A percentile compares a stretch with the other conserved stretches of the same genome.
Conservation (phyloP, 2,329 filamentous ascomycete species). For the Grosmannia clavigera region DNA sequence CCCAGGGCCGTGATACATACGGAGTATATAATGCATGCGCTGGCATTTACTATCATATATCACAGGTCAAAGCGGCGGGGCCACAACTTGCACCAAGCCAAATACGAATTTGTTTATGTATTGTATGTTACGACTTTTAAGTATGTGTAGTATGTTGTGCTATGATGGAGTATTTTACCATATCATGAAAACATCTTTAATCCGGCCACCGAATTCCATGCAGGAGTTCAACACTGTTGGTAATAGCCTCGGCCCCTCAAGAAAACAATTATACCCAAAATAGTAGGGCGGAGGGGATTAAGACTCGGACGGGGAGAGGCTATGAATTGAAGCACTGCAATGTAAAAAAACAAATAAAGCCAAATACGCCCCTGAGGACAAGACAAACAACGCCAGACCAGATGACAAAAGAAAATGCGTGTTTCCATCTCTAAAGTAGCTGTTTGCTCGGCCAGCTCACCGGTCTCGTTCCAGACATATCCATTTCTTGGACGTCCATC, state of each 20-base stretch:
- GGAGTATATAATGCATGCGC: too few species aligned
- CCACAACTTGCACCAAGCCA: neutral
- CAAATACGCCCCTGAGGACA: neutral
- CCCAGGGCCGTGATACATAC: too few species aligned
- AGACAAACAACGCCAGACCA: neutral
- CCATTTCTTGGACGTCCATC: neutral
- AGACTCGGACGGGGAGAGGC: neutral
- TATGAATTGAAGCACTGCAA: neutral
- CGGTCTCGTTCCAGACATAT: neutral
- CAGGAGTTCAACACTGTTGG: neutral
- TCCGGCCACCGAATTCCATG: neutral
- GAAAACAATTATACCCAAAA: neutral
- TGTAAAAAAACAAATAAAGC: neutral
- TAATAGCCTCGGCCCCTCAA: neutral
- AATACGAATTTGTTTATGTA: neutral
- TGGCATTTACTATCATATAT: too few species aligned
- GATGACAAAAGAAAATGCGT: neutral
- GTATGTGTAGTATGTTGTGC: neutral
- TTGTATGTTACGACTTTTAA: neutral
- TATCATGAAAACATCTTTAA: neutral
- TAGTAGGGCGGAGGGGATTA: neutral
- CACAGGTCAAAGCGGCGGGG: too few species aligned
- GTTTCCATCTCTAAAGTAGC: neutral
- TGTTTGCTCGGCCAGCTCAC: neutral
- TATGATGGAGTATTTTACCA: neutral